A percentile compares a stretch with the other conserved stretches of the same genome.
These are phyloP conservation scores for Parathielavia appendiculata DNA, from an alignment of 495 filamentous ascomycete species.

Conservation along the genomic window DNA sequence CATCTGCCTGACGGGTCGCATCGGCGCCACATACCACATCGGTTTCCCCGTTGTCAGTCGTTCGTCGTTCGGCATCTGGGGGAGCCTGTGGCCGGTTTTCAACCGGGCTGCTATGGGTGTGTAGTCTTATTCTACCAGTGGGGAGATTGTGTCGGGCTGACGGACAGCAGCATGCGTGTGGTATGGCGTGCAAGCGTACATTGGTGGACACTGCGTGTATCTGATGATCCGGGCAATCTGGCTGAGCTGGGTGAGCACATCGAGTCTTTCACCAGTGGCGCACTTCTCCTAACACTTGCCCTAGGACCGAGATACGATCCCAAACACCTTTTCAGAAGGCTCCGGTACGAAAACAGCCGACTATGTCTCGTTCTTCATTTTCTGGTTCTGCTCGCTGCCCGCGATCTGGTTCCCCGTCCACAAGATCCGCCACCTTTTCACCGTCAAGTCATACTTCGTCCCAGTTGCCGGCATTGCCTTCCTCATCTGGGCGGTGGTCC, in stretches of 20 bases:
- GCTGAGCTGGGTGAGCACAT: slow-evolving; percentile 47
- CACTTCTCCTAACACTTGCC: slow-evolving; percentile 14
- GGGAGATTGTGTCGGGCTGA: slow-evolving; percentile 7
- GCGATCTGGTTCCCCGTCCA: slow-evolving; percentile 80
- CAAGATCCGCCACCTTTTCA: slow-evolving; percentile 80
- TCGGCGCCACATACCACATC: slow-evolving; percentile 86
- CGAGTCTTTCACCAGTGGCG: neutral
- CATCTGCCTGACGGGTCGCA: slow-evolving; percentile 73
- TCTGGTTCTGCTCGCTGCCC: slow-evolving; percentile 75
- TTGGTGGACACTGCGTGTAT: slow-evolving; percentile 75
- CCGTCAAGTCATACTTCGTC: slow-evolving; percentile 82
- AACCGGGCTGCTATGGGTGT: slow-evolving; percentile 77
- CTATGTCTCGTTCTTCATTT: slow-evolving; percentile 77
- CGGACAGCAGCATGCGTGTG: slow-evolving; percentile 56
- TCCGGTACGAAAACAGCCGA: slow-evolving; percentile 71
- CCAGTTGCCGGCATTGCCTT: slow-evolving; percentile 79
- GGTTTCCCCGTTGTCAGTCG: slow-evolving; percentile 76
- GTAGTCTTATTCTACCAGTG: slow-evolving; percentile 7
- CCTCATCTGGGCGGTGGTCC: slow-evolving; percentile 84
- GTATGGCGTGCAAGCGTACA: slow-evolving; percentile 86
- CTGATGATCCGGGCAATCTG: slow-evolving; percentile 82
- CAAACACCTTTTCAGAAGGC: slow-evolving; percentile 58
- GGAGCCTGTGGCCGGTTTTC: slow-evolving; percentile 83
- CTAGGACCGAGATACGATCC: slow-evolving; percentile 50
- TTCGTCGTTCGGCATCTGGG: slow-evolving; percentile 81